Evolutionary conservation across 2,329 filamentous ascomycete genomes (phyloP).

Genomic region (Colletotrichum chrysophilum): DNA sequence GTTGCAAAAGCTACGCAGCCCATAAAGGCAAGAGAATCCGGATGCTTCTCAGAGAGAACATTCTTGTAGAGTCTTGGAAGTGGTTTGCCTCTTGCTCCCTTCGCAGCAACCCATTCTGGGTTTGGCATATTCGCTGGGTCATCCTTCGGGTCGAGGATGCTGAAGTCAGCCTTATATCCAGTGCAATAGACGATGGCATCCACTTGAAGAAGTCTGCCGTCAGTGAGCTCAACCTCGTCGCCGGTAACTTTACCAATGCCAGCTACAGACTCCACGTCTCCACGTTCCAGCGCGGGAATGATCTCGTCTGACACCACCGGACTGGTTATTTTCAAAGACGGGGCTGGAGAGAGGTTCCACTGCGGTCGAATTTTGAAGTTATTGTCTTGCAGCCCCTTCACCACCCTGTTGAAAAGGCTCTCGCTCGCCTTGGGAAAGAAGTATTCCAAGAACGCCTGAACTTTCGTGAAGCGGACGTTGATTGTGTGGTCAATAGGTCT

Average conservation of each 20-base stretch:
- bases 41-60: constrained; percentile 40
- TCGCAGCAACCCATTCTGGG: neutral
- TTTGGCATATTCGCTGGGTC: constrained; percentile 22
- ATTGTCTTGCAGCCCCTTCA: neutral
- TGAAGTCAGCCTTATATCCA: constrained; percentile 27
- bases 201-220: constrained; percentile 26
- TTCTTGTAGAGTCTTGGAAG: constrained; percentile 41
- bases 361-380: constrained; percentile 29
- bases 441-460: neutral
- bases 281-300: constrained; percentile 28
- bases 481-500: constrained; percentile 34
- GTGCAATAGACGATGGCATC: constrained; percentile 30
- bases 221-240: constrained; percentile 24
- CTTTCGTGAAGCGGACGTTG: neutral
- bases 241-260: constrained; percentile 28
- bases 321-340: constrained; percentile 16
- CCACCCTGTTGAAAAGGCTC: neutral
- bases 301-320: constrained; percentile 31
- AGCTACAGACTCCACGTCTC: constrained; percentile 28
- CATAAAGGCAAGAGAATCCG: constrained; percentile 40
- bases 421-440: constrained; percentile 31
- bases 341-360: constrained; percentile 30
- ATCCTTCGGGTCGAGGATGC: neutral
- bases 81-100: constrained; percentile 30
- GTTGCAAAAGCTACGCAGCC: constrained; percentile 26